A percentile compares a stretch with the other conserved stretches of the same genome.
Evolutionary conservation across 2,329 filamentous ascomycete species (phyloP).

Genomic region (Aureobasidium subglaciale): DNA sequence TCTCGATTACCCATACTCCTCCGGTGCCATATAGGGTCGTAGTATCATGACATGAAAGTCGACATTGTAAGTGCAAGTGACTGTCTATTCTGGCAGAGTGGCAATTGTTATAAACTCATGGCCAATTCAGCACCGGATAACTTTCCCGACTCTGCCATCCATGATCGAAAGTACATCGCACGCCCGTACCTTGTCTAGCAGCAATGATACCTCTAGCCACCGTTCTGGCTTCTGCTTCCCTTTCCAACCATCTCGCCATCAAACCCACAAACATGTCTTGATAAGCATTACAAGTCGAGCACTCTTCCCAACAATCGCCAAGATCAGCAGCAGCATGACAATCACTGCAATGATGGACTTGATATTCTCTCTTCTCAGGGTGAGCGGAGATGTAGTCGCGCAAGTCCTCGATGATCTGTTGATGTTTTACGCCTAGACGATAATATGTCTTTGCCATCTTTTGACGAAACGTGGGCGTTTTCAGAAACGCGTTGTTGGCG

Average conservation of each 20-base stretch:
- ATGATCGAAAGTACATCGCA: conserved; percentile 11
- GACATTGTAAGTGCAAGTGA: too few relatives aligned
- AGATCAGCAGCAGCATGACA: not conserved
- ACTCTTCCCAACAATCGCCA: not conserved
- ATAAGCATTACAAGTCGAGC: not conserved
- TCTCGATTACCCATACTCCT: too few relatives aligned
- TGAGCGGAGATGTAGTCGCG: not conserved
- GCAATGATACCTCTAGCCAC: not conserved
- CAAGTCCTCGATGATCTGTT: not conserved
- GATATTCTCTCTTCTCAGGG: not conserved
- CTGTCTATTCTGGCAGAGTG: too few relatives aligned
- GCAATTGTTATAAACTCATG: not conserved
- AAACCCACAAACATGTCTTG: conserved; percentile 1
- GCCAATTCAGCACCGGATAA: conserved; percentile 8
- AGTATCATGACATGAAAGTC: too few relatives aligned
- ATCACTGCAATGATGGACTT: conserved; percentile 1
- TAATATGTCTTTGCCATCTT: not conserved
- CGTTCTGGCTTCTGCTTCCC: conserved; percentile 6
- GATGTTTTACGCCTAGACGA: not conserved
- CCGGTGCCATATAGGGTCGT: too few relatives aligned
- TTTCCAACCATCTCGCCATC: conserved; percentile 13
- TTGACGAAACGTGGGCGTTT: not conserved
- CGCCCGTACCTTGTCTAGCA: not conserved
- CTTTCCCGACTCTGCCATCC: conserved; percentile 11
- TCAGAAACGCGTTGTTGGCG: not conserved